These are phyloP conservation scores for Rhynchospora tenuis DNA, from an alignment of 176 grass and related monocot species.

Conservation along the genomic window DNA sequence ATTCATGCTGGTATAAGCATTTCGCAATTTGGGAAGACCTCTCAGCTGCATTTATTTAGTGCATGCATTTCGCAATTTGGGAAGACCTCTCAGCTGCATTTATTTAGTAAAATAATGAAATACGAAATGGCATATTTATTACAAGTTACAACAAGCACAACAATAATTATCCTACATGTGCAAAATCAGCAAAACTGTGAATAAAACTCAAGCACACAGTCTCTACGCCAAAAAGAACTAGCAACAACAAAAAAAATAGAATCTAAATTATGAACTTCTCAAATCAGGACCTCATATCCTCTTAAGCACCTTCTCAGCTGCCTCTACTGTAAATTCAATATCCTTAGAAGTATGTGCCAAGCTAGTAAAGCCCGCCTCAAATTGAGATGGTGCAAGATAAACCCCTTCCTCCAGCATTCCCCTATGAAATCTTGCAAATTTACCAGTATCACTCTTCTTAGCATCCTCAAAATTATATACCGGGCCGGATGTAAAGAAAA, in stretches of 20 bases:
- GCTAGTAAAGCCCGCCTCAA: constrained; percentile 93
- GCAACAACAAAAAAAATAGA: background rate
- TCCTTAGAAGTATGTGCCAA: constrained; percentile 77
- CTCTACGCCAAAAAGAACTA: background rate
- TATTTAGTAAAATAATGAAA: background rate
- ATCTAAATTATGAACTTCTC: background rate
- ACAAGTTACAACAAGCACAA: background rate
- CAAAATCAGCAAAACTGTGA: background rate
- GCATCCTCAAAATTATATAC: constrained; percentile 83
- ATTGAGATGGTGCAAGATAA: constrained; percentile 89
- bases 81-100: background rate
- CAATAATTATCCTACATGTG: background rate
- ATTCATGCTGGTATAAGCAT: background rate
- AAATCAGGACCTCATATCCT: constrained; percentile 37
- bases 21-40: background rate
- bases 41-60: background rate
- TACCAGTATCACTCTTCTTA: constrained; percentile 78
- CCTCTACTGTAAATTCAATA: constrained; percentile 66
- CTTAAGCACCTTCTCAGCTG: constrained; percentile 75
- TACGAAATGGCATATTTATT: background rate
- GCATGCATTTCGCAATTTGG: background rate
- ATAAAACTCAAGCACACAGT: background rate
- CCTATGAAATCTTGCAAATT: constrained; percentile 84
- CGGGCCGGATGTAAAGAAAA: constrained; percentile 70
- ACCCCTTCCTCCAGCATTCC: constrained; percentile 97